These are phyloP conservation scores for Asterella californica DNA, from an alignment of 225 moss, liverwort and hornwort species.

Conservation along the genomic window DNA sequence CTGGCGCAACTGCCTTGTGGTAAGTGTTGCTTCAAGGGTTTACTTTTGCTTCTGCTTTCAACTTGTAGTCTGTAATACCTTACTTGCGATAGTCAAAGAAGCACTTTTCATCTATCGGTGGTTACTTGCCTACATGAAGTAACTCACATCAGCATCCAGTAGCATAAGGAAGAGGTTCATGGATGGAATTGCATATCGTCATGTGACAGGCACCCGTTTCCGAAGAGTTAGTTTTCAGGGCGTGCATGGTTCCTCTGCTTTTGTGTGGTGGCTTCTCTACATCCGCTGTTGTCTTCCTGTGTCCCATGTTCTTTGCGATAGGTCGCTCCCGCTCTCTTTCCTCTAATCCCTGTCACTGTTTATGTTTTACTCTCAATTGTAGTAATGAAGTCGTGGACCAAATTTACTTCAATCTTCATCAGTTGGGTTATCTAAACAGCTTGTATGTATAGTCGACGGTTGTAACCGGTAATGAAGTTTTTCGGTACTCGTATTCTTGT, in stretches of 20 bases:
- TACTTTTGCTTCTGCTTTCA: not conserved
- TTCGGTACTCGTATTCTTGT: not conserved
- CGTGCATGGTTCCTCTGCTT: conserved; percentile 91
- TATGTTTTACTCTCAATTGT: not conserved
- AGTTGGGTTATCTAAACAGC: not conserved
- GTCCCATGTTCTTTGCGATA: conserved; percentile 90
- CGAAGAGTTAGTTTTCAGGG: conserved; percentile 98
- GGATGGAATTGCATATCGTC: conserved; percentile 27
- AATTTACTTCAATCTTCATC: not conserved
- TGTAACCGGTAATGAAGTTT: not conserved
- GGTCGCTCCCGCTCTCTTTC: conserved; percentile 48
- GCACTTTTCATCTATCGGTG: not conserved
- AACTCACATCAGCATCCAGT: not conserved
- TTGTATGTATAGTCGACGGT: not conserved
- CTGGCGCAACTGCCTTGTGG: conserved; percentile 94
- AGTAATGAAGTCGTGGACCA: not conserved
- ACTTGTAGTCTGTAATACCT: too few relatives aligned
- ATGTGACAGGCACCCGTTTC: conserved; percentile 87
- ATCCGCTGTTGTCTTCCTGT: conserved; percentile 73
- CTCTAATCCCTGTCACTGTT: not conserved
- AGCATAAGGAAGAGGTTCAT: not conserved
- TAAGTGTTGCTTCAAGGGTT: conserved; percentile 20
- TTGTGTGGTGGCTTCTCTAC: conserved; percentile 88
- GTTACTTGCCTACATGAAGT: conserved; percentile 1
- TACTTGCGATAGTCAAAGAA: not conserved